Conservation (phyloP, 192 early-diverging fungal genomes). For the Backusella westeae region DNA sequence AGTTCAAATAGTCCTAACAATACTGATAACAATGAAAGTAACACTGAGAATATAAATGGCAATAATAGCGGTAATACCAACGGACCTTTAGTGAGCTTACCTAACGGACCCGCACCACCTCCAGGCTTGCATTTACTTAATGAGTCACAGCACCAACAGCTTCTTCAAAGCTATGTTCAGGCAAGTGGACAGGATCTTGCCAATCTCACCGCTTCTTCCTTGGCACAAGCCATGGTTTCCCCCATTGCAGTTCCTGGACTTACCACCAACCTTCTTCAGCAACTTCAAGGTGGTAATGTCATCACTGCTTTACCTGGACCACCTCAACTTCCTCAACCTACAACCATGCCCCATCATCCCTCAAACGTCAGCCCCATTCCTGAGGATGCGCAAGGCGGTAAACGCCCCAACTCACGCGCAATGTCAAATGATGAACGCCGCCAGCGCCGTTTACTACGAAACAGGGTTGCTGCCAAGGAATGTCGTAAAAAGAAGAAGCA, state of each 20-base stretch:
- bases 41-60: not conserved
- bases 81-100: not conserved
- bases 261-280: conserved; percentile 24
- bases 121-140: conserved; percentile 13
- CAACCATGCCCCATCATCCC: not conserved
- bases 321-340: conserved; percentile 12
- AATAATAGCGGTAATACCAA: not conserved
- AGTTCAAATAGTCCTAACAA: not conserved
- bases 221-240: conserved; percentile 37
- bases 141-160: conserved; percentile 30
- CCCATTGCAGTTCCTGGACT: conserved; percentile 31
- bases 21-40: not conserved
- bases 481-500: conserved; percentile 83
- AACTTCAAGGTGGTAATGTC: conserved; percentile 29
- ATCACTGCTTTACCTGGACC: conserved; percentile 36
- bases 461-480: conserved; percentile 80
- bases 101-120: conserved; percentile 7
- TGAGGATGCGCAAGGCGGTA: conserved; percentile 10
- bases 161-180: conserved; percentile 30
- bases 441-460: conserved; percentile 71
- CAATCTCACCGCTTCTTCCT: conserved; percentile 30
- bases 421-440: conserved; percentile 71
- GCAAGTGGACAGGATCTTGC: conserved; percentile 33
- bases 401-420: conserved; percentile 27
- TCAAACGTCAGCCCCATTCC: conserved; percentile 2